Conservation (phyloP, 2,329 filamentous ascomycete genomes). For the Talaromyces marneffei region DNA sequence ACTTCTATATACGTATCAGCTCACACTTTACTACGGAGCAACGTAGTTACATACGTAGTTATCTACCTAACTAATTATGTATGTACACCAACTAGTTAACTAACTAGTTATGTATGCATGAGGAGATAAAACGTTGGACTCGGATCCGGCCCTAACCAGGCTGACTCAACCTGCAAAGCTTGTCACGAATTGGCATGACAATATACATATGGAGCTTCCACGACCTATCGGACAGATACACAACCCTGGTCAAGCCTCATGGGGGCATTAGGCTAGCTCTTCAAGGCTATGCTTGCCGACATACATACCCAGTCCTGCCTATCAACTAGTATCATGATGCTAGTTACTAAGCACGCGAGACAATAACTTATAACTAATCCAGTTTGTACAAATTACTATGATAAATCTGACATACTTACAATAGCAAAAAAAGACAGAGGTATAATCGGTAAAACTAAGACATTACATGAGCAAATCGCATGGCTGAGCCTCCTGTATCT, state of each 20-base stretch:
- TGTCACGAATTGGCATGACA: background rate
- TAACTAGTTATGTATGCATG: background rate
- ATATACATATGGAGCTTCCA: background rate
- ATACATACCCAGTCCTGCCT: background rate
- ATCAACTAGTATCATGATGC: background rate
- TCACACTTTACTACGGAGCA: too few relatives aligned
- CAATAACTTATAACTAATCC: background rate
- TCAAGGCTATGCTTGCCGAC: background rate
- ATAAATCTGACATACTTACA: background rate
- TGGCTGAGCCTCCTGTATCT: background rate
- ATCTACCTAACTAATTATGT: too few relatives aligned
- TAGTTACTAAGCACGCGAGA: background rate
- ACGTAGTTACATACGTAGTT: too few relatives aligned
- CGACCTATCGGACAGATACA: background rate
- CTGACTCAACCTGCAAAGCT: background rate
- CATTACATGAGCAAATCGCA: background rate
- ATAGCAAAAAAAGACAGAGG: background rate
- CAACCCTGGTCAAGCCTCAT: background rate
- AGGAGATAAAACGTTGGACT: background rate
- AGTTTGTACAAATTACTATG: background rate
- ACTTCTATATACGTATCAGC: background rate
- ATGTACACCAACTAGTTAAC: too few relatives aligned
- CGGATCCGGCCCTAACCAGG: background rate
- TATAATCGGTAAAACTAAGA: background rate
- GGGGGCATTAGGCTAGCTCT: background rate